Evolutionary conservation across 208 protist species (phyloP).

Genomic region (Porcisia hertigi): DNA sequence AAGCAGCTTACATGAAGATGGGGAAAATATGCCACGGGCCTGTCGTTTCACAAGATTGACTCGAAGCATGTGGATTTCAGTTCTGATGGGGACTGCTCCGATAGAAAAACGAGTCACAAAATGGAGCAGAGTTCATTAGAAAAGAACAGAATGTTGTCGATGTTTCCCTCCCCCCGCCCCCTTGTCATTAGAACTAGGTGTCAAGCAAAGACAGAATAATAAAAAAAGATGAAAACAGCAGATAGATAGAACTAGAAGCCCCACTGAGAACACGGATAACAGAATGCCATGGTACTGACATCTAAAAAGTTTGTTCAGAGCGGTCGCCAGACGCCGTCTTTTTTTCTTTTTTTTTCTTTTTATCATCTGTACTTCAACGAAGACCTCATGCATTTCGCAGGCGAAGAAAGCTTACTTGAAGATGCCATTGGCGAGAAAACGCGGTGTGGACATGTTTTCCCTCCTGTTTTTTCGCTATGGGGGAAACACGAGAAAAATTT

Average conservation of each 20-base stretch:
- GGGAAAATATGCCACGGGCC: constrained; percentile 12
- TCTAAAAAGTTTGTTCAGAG: neutral
- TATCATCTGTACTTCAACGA: neutral
- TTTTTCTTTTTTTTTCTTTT: neutral
- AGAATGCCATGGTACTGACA: neutral
- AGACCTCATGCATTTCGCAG: neutral
- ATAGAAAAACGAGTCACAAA: neutral
- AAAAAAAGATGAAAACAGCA: neutral
- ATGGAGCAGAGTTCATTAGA: neutral
- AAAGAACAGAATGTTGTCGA: neutral
- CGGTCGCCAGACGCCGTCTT: neutral
- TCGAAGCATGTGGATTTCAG: constrained; percentile 19
- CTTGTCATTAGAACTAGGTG: too few species aligned
- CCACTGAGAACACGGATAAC: neutral
- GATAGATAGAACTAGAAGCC: neutral
- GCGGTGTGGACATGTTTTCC: constrained; percentile 1
- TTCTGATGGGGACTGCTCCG: neutral
- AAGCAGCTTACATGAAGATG: constrained; percentile 24
- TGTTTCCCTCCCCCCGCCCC: neutral
- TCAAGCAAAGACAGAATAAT: neutral
- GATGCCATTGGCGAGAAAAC: neutral
- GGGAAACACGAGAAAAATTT: neutral
- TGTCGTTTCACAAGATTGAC: constrained; percentile 21
- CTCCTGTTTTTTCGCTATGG: neutral
- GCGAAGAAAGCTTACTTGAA: neutral